Base-by-base conservation (phyloP, 2,329 filamentous ascomycete genomes). In the Colletotrichum aenigma region DNA sequence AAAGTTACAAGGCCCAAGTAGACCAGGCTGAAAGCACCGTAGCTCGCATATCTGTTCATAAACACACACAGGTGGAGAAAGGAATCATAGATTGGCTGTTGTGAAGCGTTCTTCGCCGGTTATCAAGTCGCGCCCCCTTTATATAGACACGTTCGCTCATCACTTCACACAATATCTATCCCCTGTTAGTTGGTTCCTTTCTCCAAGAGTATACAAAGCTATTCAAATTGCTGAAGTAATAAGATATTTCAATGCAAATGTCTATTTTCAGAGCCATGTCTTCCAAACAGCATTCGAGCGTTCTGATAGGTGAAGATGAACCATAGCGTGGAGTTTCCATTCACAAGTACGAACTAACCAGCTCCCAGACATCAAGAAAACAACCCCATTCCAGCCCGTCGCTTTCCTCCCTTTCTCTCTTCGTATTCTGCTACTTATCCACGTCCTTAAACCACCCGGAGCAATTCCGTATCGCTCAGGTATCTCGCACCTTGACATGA, bases 201-300 rank as follows among this genome's bases (percentile, higher is more conserved):
- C 4, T 0, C 7, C 7, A 4, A 38, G 3, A 38, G 7, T 15
- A 3, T 4, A 38, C 7, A 18, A 38, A 16, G 1, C 38, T 8
- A 3, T 3, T 5, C 16, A 0, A 3, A 43, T 43, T 1, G 4
- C 18, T 0, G 1, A 43, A 4, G 38, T n/a, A 10, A n/a, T 4
- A 3, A 3, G 18, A 0, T 43, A 10, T n/a, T 10, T 9, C 16
- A 10, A 18, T 43, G 6, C 3, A 12, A 2, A 2, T n/a, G 18
- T 43, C 4, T 4, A n/a, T 9, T 3, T 43, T 43, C 9, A 43
- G 4, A 43, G 38, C 1, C 4, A 2, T 43, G 18, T 6, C 38
- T 43, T 43, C 38, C 0, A 6, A n/a, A 43, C 38, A 43, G 38
- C 38, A 43, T 10, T 43, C 4, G 4, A 38, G 36, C 4, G 2